A percentile compares a stretch with the other conserved stretches of the same genome.
phyloP scores from a whole-genome alignment of 192 early-diverging fungal species.

The Haplosporangium gracile region DNA sequence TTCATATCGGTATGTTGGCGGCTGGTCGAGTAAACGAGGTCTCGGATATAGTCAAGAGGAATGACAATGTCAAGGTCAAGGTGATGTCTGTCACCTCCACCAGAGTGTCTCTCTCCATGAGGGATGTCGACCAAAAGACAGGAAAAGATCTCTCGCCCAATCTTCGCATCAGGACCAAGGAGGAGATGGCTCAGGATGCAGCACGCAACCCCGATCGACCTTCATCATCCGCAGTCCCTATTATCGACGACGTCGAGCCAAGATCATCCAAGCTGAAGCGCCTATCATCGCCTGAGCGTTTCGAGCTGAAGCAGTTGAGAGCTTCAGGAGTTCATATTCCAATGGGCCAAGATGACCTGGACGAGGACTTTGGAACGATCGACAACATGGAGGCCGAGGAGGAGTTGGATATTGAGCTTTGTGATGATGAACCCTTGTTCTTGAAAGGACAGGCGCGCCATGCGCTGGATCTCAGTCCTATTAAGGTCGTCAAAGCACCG shows the following conservation, averaged over 20 bases:
- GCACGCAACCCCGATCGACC: conserved; percentile 78
- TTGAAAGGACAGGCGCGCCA: conserved; percentile 92
- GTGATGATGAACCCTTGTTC: conserved; percentile 96
- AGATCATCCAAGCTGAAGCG: conserved; percentile 74
- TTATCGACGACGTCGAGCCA: conserved; percentile 64
- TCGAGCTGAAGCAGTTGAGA: conserved; percentile 98
- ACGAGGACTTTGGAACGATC: conserved; percentile 88
- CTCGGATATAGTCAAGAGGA: conserved; percentile 86
- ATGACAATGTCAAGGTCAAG: conserved; percentile 92
- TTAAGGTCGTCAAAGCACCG: conserved; percentile 98
- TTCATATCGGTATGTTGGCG: conserved; percentile 84
- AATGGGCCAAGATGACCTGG: conserved; percentile 87
- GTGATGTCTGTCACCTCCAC: conserved; percentile 91
- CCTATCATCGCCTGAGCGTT: conserved; percentile 94
- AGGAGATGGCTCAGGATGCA: conserved; percentile 73
- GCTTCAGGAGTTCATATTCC: conserved; percentile 92
- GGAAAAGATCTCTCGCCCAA: conserved; percentile 91
- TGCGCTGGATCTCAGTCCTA: conserved; percentile 88
- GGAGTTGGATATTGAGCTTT: conserved; percentile 96
- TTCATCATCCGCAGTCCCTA: conserved; percentile 44
- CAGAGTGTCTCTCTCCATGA: conserved; percentile 91
- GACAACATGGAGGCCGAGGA: conserved; percentile 93
- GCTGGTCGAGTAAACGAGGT: conserved; percentile 81
- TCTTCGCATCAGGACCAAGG: conserved; percentile 73
- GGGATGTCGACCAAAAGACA: conserved; percentile 95